Evolutionary conservation across 2,329 filamentous ascomycete genomes (phyloP), one percentile per base, ranked within the genome.

Genomic region (Diaporthe ampelina): DNA sequence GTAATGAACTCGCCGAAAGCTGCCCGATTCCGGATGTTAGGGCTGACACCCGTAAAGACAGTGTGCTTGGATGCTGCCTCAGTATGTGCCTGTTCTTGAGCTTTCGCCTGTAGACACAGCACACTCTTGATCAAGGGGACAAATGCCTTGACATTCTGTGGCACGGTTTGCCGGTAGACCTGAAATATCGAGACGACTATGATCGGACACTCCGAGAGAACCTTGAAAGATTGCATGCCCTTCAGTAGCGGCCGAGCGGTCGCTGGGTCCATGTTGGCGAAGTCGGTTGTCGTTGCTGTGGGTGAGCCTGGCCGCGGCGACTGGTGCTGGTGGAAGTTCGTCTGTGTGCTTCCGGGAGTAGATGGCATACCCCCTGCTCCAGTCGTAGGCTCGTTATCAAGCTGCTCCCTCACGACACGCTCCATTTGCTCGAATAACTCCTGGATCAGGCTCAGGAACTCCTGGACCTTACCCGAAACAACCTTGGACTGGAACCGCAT

Each of bases 101-200:
- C 95, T 80, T 94, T 95, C 17, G 97, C 97, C 84, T 99, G 95
- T 11, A 98, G 88, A 76, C 94, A 88, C 43, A 99, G 86, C 40
- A 98, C 95, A 57, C 91, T 91, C 86, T 98, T 98, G 81, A 99
- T 99, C 29, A 97, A 88, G 4, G 97, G 96, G 8, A 98, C 94
- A 80, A 99, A 98, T 13, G 93, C 89, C 84, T 94, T 95, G 68
- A 99, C 95, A 79, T 98, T 98, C 73, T 92, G 89, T 50, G 91
- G 88, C 2, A 98, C 96, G 7, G 93, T 93, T 61, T 85, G 87
- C 65, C 95, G 91, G 80, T 99, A 97, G 7, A 96, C 94, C 84
- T 99, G 97, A 82, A 99, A 98, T 77, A 99, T 94, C 5, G 96
- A 98, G 0, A 99, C 97, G 4, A 99, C 97, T 54, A 99, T 98